These are phyloP conservation scores for Globisporangium echinulatum DNA, from an alignment of 352 stramenopile species.

Conservation along the genomic window DNA sequence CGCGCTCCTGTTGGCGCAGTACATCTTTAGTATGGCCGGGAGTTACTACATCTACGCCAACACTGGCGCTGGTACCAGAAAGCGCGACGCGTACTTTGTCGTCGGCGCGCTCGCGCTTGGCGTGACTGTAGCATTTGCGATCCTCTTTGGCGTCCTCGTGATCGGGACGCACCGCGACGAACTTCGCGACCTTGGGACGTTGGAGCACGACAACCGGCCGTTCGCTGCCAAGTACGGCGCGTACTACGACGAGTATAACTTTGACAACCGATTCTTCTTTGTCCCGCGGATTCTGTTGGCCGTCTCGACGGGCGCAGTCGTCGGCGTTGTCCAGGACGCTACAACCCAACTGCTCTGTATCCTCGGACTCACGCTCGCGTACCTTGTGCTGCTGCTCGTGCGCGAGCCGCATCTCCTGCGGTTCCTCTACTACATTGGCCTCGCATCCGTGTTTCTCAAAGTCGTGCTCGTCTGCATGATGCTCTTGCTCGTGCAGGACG, in stretches of 20 bases:
- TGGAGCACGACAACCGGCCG: conserved; percentile 66
- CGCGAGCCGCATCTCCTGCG: conserved; percentile 73
- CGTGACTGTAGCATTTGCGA: conserved; percentile 38
- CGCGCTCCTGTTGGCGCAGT: conserved; percentile 71
- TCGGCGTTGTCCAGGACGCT: conserved; percentile 60
- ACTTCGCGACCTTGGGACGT: conserved; percentile 66
- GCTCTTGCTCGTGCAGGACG: conserved; percentile 69
- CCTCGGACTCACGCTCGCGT: conserved; percentile 57
- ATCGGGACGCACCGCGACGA: conserved; percentile 61
- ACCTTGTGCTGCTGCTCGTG: conserved; percentile 60
- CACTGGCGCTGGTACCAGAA: conserved; percentile 16
- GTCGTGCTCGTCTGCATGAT: conserved; percentile 75
- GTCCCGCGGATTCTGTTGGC: conserved; percentile 69
- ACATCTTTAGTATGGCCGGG: conserved; percentile 83
- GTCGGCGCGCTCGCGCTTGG: conserved; percentile 42
- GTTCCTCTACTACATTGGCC: conserved; percentile 81
- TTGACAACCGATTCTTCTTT: conserved; percentile 87
- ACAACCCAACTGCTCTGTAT: conserved; percentile 74
- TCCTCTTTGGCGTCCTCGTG: conserved; percentile 66
- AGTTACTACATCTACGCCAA: conserved; percentile 66
- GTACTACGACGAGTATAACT: conserved; percentile 89
- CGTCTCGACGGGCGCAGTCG: conserved; percentile 57
- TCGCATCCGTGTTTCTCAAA: conserved; percentile 77
- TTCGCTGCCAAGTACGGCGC: conserved; percentile 81
- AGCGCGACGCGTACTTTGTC: conserved; percentile 26